Percentiles rank a stretch among this genome's conserved stretches.
Conservation (phyloP, 805 yeast genomes). For the Ogataea polymorpha region DNA sequence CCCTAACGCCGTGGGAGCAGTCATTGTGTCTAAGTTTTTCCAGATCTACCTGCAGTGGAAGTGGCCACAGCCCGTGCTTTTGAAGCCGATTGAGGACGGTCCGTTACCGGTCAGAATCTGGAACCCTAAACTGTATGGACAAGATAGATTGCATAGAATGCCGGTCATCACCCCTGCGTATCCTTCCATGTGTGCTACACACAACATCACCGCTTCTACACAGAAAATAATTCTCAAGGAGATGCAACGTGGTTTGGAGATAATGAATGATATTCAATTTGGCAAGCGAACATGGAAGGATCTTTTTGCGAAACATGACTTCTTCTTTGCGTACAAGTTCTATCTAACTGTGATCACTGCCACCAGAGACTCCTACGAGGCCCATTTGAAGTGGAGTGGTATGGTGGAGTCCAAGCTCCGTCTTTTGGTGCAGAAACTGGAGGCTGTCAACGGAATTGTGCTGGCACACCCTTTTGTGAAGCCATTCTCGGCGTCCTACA, state of each 20-base stretch:
- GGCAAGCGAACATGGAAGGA: conserved; percentile 73
- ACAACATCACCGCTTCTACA: conserved; percentile 87
- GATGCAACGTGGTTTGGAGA: conserved; percentile 67
- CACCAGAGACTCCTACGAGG: conserved; percentile 70
- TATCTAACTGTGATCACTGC: conserved; percentile 80
- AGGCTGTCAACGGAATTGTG: conserved; percentile 67
- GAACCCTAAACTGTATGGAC: conserved; percentile 91
- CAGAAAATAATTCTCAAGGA: conserved; percentile 79
- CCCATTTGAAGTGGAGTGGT: conserved; percentile 89
- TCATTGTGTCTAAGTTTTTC: conserved; percentile 86
- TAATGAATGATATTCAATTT: conserved; percentile 62
- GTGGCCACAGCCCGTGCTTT: conserved; percentile 97
- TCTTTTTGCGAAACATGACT: conserved; percentile 73
- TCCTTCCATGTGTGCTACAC: conserved; percentile 99
- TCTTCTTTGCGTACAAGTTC: conserved; percentile 80
- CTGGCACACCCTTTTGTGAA: conserved; percentile 90
- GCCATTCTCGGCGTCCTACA: conserved; percentile 56
- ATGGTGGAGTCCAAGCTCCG: conserved; percentile 87
- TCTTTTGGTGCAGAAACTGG: conserved; percentile 78
- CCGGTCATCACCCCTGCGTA: conserved; percentile 98
- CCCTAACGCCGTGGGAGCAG: conserved; percentile 94
- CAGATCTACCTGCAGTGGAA: conserved; percentile 84
- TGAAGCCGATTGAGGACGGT: conserved; percentile 94
- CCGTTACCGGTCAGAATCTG: conserved; percentile 94
- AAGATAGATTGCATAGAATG: conserved; percentile 89